Evolutionary conservation across 23 red algal genomes (phyloP), one percentile per base, ranked within the genome.

Genomic region (Pyropia yezoensis): DNA sequence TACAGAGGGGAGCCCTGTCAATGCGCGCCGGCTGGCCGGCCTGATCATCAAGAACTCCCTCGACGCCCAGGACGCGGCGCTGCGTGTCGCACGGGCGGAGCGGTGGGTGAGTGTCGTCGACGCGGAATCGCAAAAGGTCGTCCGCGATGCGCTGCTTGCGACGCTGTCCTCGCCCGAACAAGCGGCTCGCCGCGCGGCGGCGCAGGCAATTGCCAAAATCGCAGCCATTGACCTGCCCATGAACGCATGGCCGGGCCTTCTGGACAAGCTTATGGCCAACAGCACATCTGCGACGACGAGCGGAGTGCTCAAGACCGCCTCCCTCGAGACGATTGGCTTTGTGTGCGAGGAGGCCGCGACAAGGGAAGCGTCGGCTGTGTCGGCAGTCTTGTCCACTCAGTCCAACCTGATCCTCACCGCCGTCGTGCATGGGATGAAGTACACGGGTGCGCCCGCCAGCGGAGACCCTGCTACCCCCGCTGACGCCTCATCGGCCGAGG

Each of bases 41-140:
- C 74, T 98, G 34, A 69, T 98, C 32, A 52, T 98, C 27, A 98
- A 98, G 67, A 98, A 98, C 80, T 63, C 75, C 11, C 61, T 98
- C 66, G 76, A 87, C 33, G 54, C 79, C 15, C 65, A 80, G 28
- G 81, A 75, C 54, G 69, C 51, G 23, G 47, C 82, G 49, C 23
- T 56, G 30, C 58, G 77, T n/a, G 57, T 24, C 14, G 71, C 71
- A 39, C 67, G 68, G n/a, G 52, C 70, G 50, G 84, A 82, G 67
- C 70, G 90, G 24, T 96, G 90, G 90, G 58, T 76, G 13, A 69
- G 59, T 3, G 55, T 72, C 7, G 76, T 83, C 63, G 80, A 82
- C 63, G 78, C 74, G 21, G 65, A 49, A 22, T 21, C 67, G 18
- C 80, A 80, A 58, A 60, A 69, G 33, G 68, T 63, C 57, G 85